Evolutionary conservation across 2,329 filamentous ascomycete species (phyloP).

Genomic region (Claviceps citrina): DNA sequence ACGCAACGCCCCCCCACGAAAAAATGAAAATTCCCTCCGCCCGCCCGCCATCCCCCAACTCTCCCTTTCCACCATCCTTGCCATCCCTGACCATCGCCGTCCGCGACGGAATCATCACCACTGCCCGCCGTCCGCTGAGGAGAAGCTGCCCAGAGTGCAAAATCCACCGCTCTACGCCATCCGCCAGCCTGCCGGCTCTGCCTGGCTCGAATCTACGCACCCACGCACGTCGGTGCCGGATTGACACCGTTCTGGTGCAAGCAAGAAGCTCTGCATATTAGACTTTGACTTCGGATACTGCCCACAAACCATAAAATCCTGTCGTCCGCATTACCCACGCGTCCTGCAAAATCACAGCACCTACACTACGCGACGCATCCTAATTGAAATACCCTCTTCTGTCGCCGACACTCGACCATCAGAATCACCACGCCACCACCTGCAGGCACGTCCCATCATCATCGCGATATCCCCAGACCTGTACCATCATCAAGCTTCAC

Average conservation of each 20-base stretch:
- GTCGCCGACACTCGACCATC: neutral
- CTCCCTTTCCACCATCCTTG: conserved; percentile 9
- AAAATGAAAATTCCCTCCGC: conserved; percentile 17
- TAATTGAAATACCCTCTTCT: neutral
- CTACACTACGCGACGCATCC: neutral
- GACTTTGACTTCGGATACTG: neutral
- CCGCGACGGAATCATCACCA: conserved; percentile 15
- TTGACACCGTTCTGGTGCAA: conserved; percentile 10
- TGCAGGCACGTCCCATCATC: neutral
- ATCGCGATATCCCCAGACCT: neutral
- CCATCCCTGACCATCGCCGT: conserved; percentile 11
- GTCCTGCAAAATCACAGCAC: neutral
- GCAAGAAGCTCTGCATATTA: conserved; percentile 8
- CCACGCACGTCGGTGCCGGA: conserved; percentile 1
- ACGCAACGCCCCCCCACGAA: conserved; percentile 15
- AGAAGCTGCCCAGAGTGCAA: conserved; percentile 2
- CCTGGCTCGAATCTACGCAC: conserved; percentile 13
- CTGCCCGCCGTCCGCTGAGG: conserved; percentile 5
- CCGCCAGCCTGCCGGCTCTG: conserved; percentile 15
- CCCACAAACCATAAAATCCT: conserved; percentile 1
- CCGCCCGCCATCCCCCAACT: conserved; percentile 12
- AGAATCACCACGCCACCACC: neutral
- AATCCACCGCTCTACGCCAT: conserved; percentile 14
- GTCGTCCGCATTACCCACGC: neutral
- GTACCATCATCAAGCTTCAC: neutral